Base-by-base conservation (phyloP, 2,329 filamentous ascomycete genomes). In the Lachnellula arida region DNA sequence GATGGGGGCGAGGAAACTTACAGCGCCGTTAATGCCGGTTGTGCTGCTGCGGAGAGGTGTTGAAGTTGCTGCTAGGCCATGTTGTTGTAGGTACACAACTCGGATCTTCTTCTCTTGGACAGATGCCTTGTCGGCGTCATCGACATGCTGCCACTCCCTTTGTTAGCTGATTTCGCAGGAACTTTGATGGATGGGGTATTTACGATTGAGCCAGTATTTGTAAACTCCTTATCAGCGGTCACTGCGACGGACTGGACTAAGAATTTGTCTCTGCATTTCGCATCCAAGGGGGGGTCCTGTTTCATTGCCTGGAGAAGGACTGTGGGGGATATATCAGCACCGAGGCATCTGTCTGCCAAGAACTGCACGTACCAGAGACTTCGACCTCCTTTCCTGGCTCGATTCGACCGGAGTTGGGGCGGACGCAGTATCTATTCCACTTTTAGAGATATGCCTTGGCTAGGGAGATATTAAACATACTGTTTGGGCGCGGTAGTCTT, bases 401-500 rank as follows among this genome's bases (percentile, higher is more conserved):
- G 73, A 99, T 94, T 72, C 92, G 89, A 68, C 94, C 94, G 51
- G 92, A 96, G 79, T 99, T 97, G 55, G 94, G 93, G 68, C 94
- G 87, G 57, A 97, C 93, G 73, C 94, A 97, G 78, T 99, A 99
- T 80, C 93, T 97, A 46, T 62, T 25, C 25, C 28, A n/a, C 42
- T 54, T 28, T 17, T 66, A 53, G 65, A 37, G 57, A 56, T 63
- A 53, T 43, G 54, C 51, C 19, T 51, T 47, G 47, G n/a, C 12
- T 9, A 15, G n/a, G 4, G 37, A 40, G 5, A 4, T 15, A 14
- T 14, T 5, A 1, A 40, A 17, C 88, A 70, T 89, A 99, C 93
- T 97, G 94, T 78, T 97, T 97, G 35, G 94, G 94, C 49, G 94
- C 94, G 61, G 94, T 99, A 49, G 94, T 99, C 85, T 99, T 99